Conservation (phyloP, 139 green algal species). For the Coelastrella sp. region DNA sequence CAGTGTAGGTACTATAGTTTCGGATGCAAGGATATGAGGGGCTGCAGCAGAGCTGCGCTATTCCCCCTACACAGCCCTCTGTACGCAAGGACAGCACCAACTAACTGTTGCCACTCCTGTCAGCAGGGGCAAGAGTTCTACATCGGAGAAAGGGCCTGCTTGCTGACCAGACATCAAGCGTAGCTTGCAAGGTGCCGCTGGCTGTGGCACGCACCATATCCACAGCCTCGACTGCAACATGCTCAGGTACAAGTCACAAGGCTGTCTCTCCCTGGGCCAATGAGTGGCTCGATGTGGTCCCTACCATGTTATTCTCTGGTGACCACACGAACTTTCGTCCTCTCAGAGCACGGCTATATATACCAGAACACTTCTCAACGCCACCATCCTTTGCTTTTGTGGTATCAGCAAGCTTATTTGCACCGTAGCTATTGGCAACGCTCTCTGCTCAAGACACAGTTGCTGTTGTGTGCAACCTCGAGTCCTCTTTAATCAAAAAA, state of each 20-base stretch:
- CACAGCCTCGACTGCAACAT: not conserved
- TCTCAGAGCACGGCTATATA: not conserved
- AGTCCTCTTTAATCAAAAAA: not conserved
- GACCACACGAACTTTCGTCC: not conserved
- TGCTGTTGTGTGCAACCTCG: not conserved
- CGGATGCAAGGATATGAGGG: no score
- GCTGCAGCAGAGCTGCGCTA: no score
- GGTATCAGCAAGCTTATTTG: not conserved
- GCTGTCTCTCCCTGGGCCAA: not conserved
- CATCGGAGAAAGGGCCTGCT: no score
- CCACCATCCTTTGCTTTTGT: not conserved
- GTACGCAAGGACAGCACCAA: no score
- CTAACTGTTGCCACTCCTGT: no score
- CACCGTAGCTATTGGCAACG: not conserved
- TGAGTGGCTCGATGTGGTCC: not conserved
- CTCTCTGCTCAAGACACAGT: no score
- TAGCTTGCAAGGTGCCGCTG: no score
- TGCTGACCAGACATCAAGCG: no score
- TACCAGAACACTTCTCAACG: not conserved
- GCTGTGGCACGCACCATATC: not conserved
- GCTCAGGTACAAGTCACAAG: not conserved
- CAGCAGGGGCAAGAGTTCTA: no score
- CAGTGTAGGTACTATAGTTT: no score
- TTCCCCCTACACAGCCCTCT: no score
- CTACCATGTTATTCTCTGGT: slow-evolving; percentile 1